Base-by-base conservation (phyloP, 202 grass and related monocot species). In the Carex arenaria region DNA sequence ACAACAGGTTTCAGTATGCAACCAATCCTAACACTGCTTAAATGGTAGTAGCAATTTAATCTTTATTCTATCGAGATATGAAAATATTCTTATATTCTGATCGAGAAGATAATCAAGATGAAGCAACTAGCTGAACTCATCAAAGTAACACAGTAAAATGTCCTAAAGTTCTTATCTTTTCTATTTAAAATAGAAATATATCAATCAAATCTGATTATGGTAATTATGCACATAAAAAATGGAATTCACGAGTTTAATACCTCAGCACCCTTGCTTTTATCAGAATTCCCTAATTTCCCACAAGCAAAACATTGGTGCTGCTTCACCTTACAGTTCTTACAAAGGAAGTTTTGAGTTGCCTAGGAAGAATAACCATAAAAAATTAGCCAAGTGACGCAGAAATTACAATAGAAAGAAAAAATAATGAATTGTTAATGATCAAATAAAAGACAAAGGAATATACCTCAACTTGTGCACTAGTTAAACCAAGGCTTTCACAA, bases 281-380 rank as follows among this genome's bases (percentile, higher is more conserved):
- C 89, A 54, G 95, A 98, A 81, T 93, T 83, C 22, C 89, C 92
- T 62, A 98, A 79, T 65, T 69, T 85, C 79, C 92, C 95, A 81
- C 95, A 98, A 19, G 86, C 87, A 91, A 95, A 98, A 78, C 95
- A 98, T 53, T 98, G 95, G 40, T 98, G 95, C 81, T 98, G 80
- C 80, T 93, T 95, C 80, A 86, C 82, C 66, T 93, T 64, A 66
- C 95, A 98, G 62, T 98, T 98, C 38, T 93, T 86, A 81, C 95
- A 98, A 18, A 95, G 30, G 64, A 93, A 98, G 57, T 72, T 90
- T 82, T 94, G 89, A 75, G 92, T 95, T 75, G 83, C 86, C 96
- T 99, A 86, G 63, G 77, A 88, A 74, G 54, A 81, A 87, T 70
- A 83, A 66, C 40, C 72, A 1, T 78, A 75, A 28, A 79, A 61